A percentile compares a stretch with the other conserved stretches of the same genome.
Conservation (phyloP, 768 basidiomycete species). For the Dacryopinax spathularia region DNA sequence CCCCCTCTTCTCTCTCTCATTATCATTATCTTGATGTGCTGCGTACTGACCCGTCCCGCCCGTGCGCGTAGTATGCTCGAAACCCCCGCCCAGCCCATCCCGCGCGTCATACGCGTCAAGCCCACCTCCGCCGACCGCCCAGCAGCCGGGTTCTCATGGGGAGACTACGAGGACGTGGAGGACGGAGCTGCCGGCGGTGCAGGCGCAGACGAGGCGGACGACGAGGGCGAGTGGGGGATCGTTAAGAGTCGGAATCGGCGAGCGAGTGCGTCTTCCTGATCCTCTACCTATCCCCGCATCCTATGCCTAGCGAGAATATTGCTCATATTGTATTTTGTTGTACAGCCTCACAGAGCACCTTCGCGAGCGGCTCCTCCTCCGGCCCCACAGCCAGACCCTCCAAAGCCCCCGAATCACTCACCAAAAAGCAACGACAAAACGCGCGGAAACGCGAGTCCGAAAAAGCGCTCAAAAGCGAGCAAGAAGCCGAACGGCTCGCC, state of each 20-base stretch:
- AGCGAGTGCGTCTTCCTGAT: conserved; percentile 19
- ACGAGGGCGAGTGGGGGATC: conserved; percentile 54
- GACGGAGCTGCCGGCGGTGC: conserved; percentile 25
- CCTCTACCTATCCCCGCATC: neutral
- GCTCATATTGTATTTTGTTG: neutral
- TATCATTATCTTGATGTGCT: neutral
- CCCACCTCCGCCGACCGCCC: conserved; percentile 32
- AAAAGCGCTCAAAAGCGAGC: conserved; percentile 43
- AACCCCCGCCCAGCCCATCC: conserved; percentile 39
- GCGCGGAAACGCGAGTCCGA: conserved; percentile 41
- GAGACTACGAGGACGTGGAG: conserved; percentile 55
- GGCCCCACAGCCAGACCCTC: conserved; percentile 13
- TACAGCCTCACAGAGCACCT: neutral
- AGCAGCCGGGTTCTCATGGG: conserved; percentile 56
- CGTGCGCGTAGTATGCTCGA: conserved; percentile 43
- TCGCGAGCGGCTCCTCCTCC: conserved; percentile 11
- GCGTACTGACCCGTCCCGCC: conserved; percentile 11
- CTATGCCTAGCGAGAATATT: too few relatives aligned
- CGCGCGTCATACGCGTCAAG: conserved; percentile 58
- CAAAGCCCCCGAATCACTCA: conserved; percentile 34
- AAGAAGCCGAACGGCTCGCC: conserved; percentile 38
- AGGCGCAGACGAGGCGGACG: conserved; percentile 58
- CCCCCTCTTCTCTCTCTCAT: neutral
- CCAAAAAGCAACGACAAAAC: conserved; percentile 60
- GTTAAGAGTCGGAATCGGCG: conserved; percentile 41